Percentiles rank a stretch among this genome's conserved stretches.
These are phyloP conservation scores for Didymella sp. DNA, from an alignment of 2,329 filamentous ascomycete genomes.

Conservation along the genomic window DNA sequence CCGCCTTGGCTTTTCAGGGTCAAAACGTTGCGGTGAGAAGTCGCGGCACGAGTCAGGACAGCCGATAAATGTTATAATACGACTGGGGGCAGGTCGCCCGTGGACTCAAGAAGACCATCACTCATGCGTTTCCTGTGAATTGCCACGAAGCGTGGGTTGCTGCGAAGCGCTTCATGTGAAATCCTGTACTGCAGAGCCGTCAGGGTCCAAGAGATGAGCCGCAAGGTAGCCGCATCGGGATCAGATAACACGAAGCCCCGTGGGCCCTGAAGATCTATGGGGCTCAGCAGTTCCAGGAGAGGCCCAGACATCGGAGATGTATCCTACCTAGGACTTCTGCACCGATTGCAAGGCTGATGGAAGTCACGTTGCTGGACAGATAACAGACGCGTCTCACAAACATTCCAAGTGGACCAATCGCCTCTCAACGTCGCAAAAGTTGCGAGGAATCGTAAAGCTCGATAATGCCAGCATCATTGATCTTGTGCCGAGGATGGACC, in stretches of 20 bases:
- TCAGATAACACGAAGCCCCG: constrained; percentile 24
- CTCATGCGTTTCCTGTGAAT: not conserved
- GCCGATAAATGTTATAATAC: not conserved
- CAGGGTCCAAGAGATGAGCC: constrained; percentile 29
- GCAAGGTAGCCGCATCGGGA: constrained; percentile 30
- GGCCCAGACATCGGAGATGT: constrained; percentile 18
- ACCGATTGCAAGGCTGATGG: constrained; percentile 13
- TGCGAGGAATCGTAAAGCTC: not conserved
- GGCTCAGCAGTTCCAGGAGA: constrained; percentile 23
- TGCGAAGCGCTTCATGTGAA: not conserved
- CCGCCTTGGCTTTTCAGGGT: constrained; percentile 22
- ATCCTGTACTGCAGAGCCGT: constrained; percentile 1
- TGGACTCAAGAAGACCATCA: too few species aligned
- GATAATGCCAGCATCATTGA: not conserved
- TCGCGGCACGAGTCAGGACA: constrained; percentile 1
- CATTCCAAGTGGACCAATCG: not conserved
- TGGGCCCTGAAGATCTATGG: constrained; percentile 27
- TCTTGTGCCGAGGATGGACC: not conserved
- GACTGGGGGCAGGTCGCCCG: not conserved
- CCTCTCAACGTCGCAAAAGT: not conserved
- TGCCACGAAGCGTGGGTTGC: not conserved
- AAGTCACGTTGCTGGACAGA: not conserved
- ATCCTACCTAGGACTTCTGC: not conserved
- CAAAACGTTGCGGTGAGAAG: constrained; percentile 20
- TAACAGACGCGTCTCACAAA: not conserved